Evolutionary conservation across 2,329 filamentous ascomycete genomes (phyloP).

Genomic region (Endocalyx cinctus): DNA sequence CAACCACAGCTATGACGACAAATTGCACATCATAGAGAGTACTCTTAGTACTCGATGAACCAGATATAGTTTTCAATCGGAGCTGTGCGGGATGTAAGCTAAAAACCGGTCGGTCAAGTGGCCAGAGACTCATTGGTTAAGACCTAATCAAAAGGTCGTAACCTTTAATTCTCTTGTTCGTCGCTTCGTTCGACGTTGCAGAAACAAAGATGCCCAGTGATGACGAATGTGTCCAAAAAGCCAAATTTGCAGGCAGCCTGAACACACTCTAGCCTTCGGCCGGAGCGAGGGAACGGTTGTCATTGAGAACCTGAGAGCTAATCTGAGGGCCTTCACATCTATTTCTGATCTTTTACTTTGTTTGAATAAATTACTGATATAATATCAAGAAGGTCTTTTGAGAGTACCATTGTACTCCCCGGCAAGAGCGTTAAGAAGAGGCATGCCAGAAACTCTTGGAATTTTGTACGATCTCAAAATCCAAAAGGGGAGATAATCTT

Average conservation of each 20-base stretch:
- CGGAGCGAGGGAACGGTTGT: conserved; percentile 34
- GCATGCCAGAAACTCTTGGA: too few species aligned
- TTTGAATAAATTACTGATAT: too few species aligned
- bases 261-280: conserved; percentile 12
- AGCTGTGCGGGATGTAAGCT: conserved; percentile 35
- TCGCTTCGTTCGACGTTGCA: too few species aligned
- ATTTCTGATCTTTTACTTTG: too few species aligned
- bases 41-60: conserved; percentile 19
- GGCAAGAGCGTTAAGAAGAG: too few species aligned
- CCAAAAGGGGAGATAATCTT: too few species aligned
- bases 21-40: conserved; percentile 15
- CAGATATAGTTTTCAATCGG: conserved; percentile 50
- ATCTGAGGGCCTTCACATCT: conserved; percentile 48
- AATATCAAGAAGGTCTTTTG: too few species aligned
- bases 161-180: too few species aligned
- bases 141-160: too few species aligned
- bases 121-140: conserved; percentile 8
- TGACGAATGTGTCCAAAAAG: conserved; percentile 51
- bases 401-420: too few species aligned
- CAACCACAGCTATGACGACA: conserved; percentile 25
- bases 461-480: too few species aligned
- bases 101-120: conserved; percentile 16
- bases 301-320: conserved; percentile 53
- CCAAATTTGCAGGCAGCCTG: conserved; percentile 53
- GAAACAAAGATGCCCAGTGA: conserved; percentile 39